These are phyloP conservation scores for Thelephora aurantiotincta DNA, from an alignment of 768 basidiomycete species.

Conservation along the genomic window DNA sequence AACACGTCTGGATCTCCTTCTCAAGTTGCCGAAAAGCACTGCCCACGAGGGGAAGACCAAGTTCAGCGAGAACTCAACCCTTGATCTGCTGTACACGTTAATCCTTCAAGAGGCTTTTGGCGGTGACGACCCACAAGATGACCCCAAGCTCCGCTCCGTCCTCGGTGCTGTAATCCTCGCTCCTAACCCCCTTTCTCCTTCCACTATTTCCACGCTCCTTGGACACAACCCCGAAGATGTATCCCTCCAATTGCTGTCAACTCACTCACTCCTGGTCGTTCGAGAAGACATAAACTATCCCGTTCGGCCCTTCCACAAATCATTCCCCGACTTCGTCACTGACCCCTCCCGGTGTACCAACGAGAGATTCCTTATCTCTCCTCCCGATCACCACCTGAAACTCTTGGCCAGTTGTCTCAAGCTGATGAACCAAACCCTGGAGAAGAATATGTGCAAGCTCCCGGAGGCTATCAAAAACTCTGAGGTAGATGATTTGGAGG, in stretches of 20 bases:
- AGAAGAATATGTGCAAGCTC: constrained; percentile 3
- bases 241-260: constrained; percentile 3
- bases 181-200: neutral
- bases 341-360: constrained; percentile 6
- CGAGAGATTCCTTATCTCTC: constrained; percentile 2
- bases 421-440: neutral
- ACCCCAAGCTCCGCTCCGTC: neutral
- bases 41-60: neutral
- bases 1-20: neutral
- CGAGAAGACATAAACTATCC: constrained; percentile 2
- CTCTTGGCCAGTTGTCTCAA: neutral
- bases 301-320: constrained; percentile 10
- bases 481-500: constrained; percentile 1
- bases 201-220: neutral
- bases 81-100: constrained; percentile 8
- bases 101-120: constrained; percentile 1
- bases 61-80: constrained; percentile 1
- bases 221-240: neutral
- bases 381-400: neutral
- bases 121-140: neutral
- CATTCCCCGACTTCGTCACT: constrained; percentile 12
- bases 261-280: constrained; percentile 9
- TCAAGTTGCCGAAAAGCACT: neutral
- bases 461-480: neutral
- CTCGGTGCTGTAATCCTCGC: neutral